Evolutionary conservation across 228 moss, liverwort and hornwort genomes (phyloP), one percentile per base, ranked within the genome.

Genomic region (Sphagnum fallax): DNA sequence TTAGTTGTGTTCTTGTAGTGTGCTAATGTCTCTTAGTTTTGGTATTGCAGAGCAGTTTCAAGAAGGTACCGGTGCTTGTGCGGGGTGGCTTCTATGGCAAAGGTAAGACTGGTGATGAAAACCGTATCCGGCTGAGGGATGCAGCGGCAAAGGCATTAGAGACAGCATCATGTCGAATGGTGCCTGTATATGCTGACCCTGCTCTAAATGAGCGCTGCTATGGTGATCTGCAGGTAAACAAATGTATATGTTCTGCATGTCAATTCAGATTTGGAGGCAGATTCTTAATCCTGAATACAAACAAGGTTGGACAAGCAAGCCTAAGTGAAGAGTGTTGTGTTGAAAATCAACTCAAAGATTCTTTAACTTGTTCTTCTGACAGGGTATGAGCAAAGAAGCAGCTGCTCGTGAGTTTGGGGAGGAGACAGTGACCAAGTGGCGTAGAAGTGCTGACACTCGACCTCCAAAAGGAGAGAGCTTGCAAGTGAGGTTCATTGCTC

Each of bases 391-490:
- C 49, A 95, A 95, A 77, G 55, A 80, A 72, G 89, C 90, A 70
- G 95, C 95, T 58, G 78, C 72, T 58, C 81, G 74, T 18, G 85
- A 95, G 78, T 95, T 95, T 69, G 95, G 95, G 60, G 85, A 76
- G 73, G 90, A 86, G 47, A 78, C 74, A 32, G 95, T 95, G 68
- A 79, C 71, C 49, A 89, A 70, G 53, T 95, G 95, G 95, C 87
- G 95, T 63, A 83, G 95, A 79, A 95, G 95, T 74, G 81, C 89
- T 62, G 95, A 95, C 63, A 95, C 95, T 0, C 81, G 95, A 74
- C 95, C 95, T 67, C 92, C 95, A n/a, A 85, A 91, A 67, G 95
- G 95, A 64, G 95, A 95, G 80, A 95, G 95, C 72, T 89, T 95
- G 81, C 90, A 95, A 81, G 95, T 92, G 72, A 72, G 12, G 1